phyloP scores from a whole-genome alignment of 2,329 filamentous ascomycete genomes.

The Trichoderma sp. region DNA sequence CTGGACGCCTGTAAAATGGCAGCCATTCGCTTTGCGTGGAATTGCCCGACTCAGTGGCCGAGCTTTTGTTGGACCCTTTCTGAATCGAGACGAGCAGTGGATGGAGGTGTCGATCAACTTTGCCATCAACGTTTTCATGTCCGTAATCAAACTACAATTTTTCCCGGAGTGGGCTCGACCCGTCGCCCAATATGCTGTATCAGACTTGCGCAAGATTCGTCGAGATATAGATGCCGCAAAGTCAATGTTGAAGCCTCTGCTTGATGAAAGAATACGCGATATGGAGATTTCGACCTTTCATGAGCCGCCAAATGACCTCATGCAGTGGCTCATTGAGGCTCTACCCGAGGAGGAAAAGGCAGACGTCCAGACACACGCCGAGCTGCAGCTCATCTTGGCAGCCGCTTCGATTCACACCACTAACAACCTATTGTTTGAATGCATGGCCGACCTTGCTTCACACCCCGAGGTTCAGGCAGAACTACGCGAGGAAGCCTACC shows the following conservation, averaged over 20 bases:
- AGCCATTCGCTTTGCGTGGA: constrained; percentile 49
- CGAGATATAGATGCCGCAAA: constrained; percentile 43
- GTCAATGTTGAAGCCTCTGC: constrained; percentile 44
- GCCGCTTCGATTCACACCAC: constrained; percentile 47
- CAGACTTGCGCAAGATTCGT: constrained; percentile 45
- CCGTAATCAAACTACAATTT: constrained; percentile 49
- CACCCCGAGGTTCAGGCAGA: constrained; percentile 47
- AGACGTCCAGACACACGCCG: constrained; percentile 39
- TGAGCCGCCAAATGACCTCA: constrained; percentile 40
- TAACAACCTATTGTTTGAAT: constrained; percentile 45
- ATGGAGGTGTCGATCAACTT: constrained; percentile 51
- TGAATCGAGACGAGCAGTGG: constrained; percentile 54
- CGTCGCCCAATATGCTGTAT: constrained; percentile 44
- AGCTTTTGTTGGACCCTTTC: constrained; percentile 49
- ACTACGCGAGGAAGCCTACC: constrained; percentile 47
- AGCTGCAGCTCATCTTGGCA: constrained; percentile 44
- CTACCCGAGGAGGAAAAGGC: constrained; percentile 39
- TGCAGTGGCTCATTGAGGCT: constrained; percentile 45
- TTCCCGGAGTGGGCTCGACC: constrained; percentile 51
- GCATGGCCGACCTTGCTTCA: constrained; percentile 49
- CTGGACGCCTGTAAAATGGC: constrained; percentile 54
- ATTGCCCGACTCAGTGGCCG: constrained; percentile 53
- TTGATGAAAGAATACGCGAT: constrained; percentile 45
- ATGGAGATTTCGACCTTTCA: constrained; percentile 38
- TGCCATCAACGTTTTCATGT: constrained; percentile 47